These are phyloP conservation scores for Acacia pycnantha DNA, from an alignment of 331 rosid species.

Conservation along the genomic window DNA sequence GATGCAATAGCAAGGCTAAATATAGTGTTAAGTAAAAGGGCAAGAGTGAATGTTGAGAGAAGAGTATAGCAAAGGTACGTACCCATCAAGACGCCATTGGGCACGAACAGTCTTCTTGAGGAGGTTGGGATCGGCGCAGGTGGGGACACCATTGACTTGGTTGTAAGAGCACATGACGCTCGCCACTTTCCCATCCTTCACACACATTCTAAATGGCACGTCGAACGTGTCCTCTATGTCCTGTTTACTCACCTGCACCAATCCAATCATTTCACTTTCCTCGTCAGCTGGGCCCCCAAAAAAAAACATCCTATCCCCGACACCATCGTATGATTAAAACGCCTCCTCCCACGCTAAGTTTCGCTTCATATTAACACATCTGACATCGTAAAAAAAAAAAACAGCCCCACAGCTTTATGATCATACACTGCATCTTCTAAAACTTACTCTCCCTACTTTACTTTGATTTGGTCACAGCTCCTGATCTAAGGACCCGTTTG, in stretches of 20 bases:
- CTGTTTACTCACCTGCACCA: conserved; percentile 75
- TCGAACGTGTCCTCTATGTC: conserved; percentile 84
- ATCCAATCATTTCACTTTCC: background rate
- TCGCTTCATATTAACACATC: background rate
- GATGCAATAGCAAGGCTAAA: background rate
- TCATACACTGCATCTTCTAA: background rate
- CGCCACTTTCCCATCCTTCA: conserved; percentile 81
- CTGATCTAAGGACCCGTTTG: too few species aligned
- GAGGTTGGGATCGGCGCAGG: conserved; percentile 90
- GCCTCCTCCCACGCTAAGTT: too few species aligned
- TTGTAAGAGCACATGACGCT: conserved; percentile 95
- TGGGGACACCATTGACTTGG: conserved; percentile 93
- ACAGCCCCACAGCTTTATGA: background rate
- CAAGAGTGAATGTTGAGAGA: background rate
- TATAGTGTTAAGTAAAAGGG: background rate
- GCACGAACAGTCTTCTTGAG: conserved; percentile 70
- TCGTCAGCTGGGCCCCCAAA: background rate
- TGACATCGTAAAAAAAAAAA: background rate
- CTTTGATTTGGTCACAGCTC: background rate
- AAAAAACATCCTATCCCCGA: conserved; percentile 2
- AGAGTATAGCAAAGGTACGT: background rate
- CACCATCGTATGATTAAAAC: background rate
- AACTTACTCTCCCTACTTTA: background rate
- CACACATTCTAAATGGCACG: conserved; percentile 89
- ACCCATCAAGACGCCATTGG: conserved; percentile 87